Conservation (phyloP, 2,329 filamentous ascomycete species). For the Fusarium bactridioides region DNA sequence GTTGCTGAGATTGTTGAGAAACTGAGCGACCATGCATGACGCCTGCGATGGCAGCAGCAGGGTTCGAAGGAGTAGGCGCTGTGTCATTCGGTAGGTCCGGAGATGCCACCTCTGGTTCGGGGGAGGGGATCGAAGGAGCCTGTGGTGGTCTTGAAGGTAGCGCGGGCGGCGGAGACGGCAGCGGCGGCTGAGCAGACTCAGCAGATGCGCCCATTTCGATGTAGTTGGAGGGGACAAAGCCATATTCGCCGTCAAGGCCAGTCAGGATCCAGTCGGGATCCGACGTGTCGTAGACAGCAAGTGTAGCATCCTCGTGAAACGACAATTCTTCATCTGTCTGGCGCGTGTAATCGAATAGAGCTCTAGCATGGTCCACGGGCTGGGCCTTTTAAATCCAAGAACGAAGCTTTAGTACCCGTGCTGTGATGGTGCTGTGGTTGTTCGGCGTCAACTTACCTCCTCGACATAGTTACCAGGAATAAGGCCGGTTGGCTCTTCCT, state of each 20-base stretch:
- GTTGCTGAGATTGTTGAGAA: slow-evolving; percentile 42
- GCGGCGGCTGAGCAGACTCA: slow-evolving; percentile 53
- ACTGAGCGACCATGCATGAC: slow-evolving; percentile 60
- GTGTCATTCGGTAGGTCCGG: slow-evolving; percentile 45
- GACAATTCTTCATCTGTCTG: slow-evolving; percentile 98
- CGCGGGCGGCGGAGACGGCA: slow-evolving; percentile 48
- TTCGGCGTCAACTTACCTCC: slow-evolving; percentile 65
- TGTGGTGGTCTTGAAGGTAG: slow-evolving; percentile 53
- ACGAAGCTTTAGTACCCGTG: background rate
- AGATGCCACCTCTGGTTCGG: slow-evolving; percentile 24
- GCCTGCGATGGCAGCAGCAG: slow-evolving; percentile 63
- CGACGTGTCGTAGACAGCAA: slow-evolving; percentile 87
- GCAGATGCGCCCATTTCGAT: slow-evolving; percentile 73
- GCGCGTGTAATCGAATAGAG: slow-evolving; percentile 97
- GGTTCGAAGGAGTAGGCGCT: slow-evolving; percentile 47
- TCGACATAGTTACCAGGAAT: slow-evolving; percentile 96
- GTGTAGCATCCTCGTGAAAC: slow-evolving; percentile 84
- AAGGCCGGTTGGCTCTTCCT: slow-evolving; percentile 88
- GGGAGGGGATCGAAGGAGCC: slow-evolving; percentile 41
- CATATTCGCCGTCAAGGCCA: slow-evolving; percentile 83
- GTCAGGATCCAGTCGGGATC: slow-evolving; percentile 98
- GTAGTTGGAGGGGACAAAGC: slow-evolving; percentile 96
- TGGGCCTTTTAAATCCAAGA: slow-evolving; percentile 55
- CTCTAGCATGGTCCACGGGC: slow-evolving; percentile 76
- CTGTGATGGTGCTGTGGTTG: background rate